Evolutionary conservation across 768 basidiomycete species (phyloP).

Genomic region (Collybia sordida): DNA sequence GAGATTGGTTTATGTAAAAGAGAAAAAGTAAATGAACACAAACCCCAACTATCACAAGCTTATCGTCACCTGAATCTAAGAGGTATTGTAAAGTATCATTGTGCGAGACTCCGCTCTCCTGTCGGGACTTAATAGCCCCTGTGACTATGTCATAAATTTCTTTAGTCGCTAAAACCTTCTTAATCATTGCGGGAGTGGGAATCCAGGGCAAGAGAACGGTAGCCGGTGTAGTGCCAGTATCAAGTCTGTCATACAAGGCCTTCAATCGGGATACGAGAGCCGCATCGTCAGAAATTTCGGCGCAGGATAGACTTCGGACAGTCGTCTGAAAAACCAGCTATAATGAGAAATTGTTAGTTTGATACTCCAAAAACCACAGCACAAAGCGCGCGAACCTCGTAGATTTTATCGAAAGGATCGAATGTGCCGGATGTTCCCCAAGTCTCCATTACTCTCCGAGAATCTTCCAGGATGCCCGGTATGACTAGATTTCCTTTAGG

Average conservation of each 20-base stretch:
- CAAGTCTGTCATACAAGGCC: slow-evolving; percentile 64
- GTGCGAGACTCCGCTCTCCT: slow-evolving; percentile 52
- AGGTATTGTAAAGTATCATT: slow-evolving; percentile 77
- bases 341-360: slow-evolving; percentile 5
- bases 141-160: slow-evolving; percentile 71
- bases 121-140: slow-evolving; percentile 53
- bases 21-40: slow-evolving; percentile 19
- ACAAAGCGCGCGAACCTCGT: slow-evolving; percentile 46
- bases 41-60: slow-evolving; percentile 68
- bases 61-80: slow-evolving; percentile 69
- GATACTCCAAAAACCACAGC: background rate
- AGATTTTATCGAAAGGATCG: slow-evolving; percentile 72
- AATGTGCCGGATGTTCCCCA: slow-evolving; percentile 68
- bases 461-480: slow-evolving; percentile 63
- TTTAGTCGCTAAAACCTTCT: slow-evolving; percentile 71
- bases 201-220: slow-evolving; percentile 78
- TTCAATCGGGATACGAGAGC: slow-evolving; percentile 61
- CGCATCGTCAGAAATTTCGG: slow-evolving; percentile 70
- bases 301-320: slow-evolving; percentile 62
- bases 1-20: slow-evolving; percentile 1
- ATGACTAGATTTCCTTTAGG: slow-evolving; percentile 48
- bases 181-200: slow-evolving; percentile 70
- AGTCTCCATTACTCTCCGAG: slow-evolving; percentile 53
- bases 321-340: slow-evolving; percentile 76
- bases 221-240: slow-evolving; percentile 68